These are phyloP conservation scores for Rhizophagus sp. DNA, from an alignment of 192 early-diverging fungal species.

Conservation along the genomic window DNA sequence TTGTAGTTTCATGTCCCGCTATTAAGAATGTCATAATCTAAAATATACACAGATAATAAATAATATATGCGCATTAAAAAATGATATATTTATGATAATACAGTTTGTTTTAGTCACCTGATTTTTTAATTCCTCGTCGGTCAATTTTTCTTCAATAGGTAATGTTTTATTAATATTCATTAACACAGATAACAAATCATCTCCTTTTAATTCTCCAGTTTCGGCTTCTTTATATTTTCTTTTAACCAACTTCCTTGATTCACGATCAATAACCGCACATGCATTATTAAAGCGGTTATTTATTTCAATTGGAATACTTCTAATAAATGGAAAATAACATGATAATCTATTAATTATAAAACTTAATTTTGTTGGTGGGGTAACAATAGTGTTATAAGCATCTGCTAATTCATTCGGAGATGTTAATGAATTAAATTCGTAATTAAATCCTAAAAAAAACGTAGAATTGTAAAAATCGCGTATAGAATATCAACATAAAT, in stretches of 20 bases:
- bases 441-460: conserved; percentile 41
- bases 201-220: conserved; percentile 21
- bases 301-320: conserved; percentile 31
- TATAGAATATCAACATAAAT: not conserved
- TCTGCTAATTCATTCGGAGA: conserved; percentile 40
- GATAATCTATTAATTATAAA: too few species aligned
- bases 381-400: conserved; percentile 45
- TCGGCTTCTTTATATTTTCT: conserved; percentile 34
- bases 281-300: not conserved
- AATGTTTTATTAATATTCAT: conserved; percentile 46
- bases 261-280: conserved; percentile 34
- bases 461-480: not conserved
- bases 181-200: conserved; percentile 49
- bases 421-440: conserved; percentile 46
- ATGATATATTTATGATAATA: not conserved
- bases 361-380: too few species aligned
- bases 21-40: conserved; percentile 6
- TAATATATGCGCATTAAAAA: too few species aligned
- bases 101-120: conserved; percentile 23
- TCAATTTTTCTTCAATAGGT: conserved; percentile 40
- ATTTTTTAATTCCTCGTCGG: conserved; percentile 46
- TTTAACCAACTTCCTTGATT: conserved; percentile 39
- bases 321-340: conserved; percentile 26
- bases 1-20: conserved; percentile 64
- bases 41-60: not conserved